Evolutionary conservation across 1,139 yeast genomes (phyloP), one percentile per base, ranked within the genome.

Genomic region (Kurtzmaniella quercitrusa): DNA sequence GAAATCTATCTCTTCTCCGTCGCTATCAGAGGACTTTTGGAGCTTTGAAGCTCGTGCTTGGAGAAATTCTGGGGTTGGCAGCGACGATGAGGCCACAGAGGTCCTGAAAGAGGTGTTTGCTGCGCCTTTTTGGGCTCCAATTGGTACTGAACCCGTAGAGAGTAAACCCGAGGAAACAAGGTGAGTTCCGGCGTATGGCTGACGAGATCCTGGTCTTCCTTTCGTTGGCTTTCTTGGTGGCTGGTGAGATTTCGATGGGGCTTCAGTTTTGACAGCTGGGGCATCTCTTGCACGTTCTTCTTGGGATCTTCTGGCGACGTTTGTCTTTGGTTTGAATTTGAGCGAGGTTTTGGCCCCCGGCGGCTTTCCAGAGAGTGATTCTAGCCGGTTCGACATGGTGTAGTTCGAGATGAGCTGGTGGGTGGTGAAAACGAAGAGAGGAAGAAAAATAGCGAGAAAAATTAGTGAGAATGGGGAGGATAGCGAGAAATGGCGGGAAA

Each of bases 271-370:
- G 48, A 73, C 71, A 8, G 53, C 59, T 1, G 90, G 88, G 0
- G 90, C 90, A 34, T 81, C 79, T 38, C 84, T 81, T 24, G 81
- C 94, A 59, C 96, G 70, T 56, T 88, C 96, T 55, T 86, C 93
- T 53, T 87, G 84, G 17, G 89, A 68, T 58, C 88, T 80, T 62
- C 97, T 72, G 1, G 87, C 88, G 37, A 89, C 95, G 38, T 43
- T 43, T 1, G 73, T 83, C 60, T 89, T 89, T 1, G 96, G 96
- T 57, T 82, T 79, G 63, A 89, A 89, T 61, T 84, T 82, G 43
- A 78, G 69, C 24, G 73, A 70, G 17, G 81, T 79, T 54, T 77
- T 81, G n/a, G 66, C 53, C 4, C 46, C 55, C 40, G 54, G 45
- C 2, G 54, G 55, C 50, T 66, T 63, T 46, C 65, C 66, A 38